Evolutionary conservation across 148 eudicot species (phyloP).

Genomic region (Camellia lanceoleosa): DNA sequence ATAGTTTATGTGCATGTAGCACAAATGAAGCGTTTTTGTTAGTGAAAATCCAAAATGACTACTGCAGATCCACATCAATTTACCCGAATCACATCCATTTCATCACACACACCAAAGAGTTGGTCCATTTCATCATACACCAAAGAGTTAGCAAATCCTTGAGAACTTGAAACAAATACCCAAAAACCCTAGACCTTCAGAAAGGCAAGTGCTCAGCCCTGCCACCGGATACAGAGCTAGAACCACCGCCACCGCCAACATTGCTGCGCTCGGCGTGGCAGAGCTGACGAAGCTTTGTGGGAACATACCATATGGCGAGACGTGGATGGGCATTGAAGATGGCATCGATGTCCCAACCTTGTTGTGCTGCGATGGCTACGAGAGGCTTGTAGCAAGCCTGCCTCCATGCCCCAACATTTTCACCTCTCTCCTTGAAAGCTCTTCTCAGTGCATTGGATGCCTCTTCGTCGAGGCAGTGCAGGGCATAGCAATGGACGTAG

Average conservation of each 20-base stretch:
- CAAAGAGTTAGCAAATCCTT: too few relatives aligned
- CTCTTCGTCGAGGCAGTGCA: conserved; percentile 82
- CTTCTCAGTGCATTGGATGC: conserved; percentile 61
- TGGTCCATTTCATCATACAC: too few relatives aligned
- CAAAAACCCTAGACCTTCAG: neutral
- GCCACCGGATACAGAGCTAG: conserved; percentile 18
- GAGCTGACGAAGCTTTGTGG: conserved; percentile 90
- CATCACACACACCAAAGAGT: too few relatives aligned
- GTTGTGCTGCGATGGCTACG: conserved; percentile 64
- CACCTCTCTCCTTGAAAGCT: conserved; percentile 77
- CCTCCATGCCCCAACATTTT: conserved; percentile 85
- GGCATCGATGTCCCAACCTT: conserved; percentile 95
- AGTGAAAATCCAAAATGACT: too few relatives aligned
- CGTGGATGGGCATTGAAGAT: conserved; percentile 85
- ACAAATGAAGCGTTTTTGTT: too few relatives aligned
- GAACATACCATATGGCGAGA: conserved; percentile 87
- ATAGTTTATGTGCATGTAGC: too few relatives aligned
- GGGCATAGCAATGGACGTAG: conserved; percentile 79
- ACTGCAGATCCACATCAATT: too few relatives aligned
- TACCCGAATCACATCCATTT: too few relatives aligned
- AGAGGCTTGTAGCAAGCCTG: conserved; percentile 65
- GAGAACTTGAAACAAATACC: too few relatives aligned
- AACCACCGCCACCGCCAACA: conserved; percentile 10
- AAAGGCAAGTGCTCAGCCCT: conserved; percentile 12
- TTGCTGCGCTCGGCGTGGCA: conserved; percentile 76